Conservation (phyloP, 495 filamentous ascomycete species). For the Xylaria intraflava region DNA sequence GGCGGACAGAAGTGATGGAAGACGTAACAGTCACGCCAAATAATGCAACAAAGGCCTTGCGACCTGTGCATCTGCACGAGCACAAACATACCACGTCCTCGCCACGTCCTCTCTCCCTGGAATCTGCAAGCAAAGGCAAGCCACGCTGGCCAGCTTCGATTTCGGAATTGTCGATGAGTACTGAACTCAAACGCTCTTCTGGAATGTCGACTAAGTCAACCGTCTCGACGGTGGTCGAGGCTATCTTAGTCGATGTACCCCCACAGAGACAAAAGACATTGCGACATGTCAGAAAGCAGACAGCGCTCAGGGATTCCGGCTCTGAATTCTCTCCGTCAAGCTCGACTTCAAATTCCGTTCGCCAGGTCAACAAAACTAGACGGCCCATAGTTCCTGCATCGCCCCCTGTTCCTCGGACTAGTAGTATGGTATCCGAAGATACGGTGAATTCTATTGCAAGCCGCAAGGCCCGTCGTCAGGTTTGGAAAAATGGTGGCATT, state of each 20-base stretch:
- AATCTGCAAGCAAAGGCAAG: slow-evolving; percentile 21
- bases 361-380: slow-evolving; percentile 20
- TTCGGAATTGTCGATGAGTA: slow-evolving; percentile 39
- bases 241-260: slow-evolving; percentile 58
- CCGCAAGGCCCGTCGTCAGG: slow-evolving; percentile 48
- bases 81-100: slow-evolving; percentile 36
- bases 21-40: slow-evolving; percentile 42
- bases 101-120: slow-evolving; percentile 20
- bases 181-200: slow-evolving; percentile 50
- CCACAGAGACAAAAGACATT: slow-evolving; percentile 53
- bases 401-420: slow-evolving; percentile 35
- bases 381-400: slow-evolving; percentile 15
- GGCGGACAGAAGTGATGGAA: slow-evolving; percentile 36
- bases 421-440: slow-evolving; percentile 54
- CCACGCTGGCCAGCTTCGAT: slow-evolving; percentile 24
- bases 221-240: slow-evolving; percentile 63
- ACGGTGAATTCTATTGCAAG: slow-evolving; percentile 51
- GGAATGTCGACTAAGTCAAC: slow-evolving; percentile 53
- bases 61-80: slow-evolving; percentile 42
- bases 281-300: slow-evolving; percentile 62
- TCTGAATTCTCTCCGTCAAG: slow-evolving; percentile 49
- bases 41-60: slow-evolving; percentile 43
- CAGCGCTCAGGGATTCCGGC: slow-evolving; percentile 44
- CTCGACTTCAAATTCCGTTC: slow-evolving; percentile 29
- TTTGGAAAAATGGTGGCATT: slow-evolving; percentile 49